Evolutionary conservation across 2,329 filamentous ascomycete species (phyloP).

Genomic region (Colletotrichum sp.): DNA sequence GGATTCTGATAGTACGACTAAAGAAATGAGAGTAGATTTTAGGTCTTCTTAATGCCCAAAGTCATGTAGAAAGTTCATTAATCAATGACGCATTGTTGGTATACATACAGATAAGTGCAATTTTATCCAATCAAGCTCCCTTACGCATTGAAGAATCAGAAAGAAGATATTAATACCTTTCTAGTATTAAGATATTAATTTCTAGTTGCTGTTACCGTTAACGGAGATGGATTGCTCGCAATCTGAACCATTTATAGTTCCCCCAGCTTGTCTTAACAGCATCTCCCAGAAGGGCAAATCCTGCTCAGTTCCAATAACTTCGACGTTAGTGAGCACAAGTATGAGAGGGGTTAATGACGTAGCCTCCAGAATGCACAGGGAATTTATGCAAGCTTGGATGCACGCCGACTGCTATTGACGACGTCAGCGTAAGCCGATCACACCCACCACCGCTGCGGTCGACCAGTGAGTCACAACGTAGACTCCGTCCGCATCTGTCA

Average conservation of each 20-base stretch:
- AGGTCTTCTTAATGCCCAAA: neutral
- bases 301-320: neutral
- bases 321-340: neutral
- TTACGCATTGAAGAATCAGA: neutral
- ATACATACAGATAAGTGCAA: neutral
- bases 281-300: neutral
- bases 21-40: neutral
- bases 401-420: neutral
- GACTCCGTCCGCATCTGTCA: neutral
- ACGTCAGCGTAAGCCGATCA: neutral
- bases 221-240: neutral
- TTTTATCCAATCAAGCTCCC: neutral
- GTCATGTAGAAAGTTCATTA: accelerated
- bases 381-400: neutral
- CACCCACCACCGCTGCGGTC: neutral
- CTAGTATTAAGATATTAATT: accelerated
- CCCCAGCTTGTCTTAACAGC: neutral
- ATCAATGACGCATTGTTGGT: neutral
- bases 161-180: neutral
- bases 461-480: neutral
- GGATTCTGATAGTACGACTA: neutral
- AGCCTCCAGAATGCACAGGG: neutral
- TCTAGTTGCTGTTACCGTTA: neutral
- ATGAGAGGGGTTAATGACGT: accelerated
- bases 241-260: accelerated